Evolutionary conservation across 2,329 filamentous ascomycete species (phyloP).

Genomic region (Apiospora rasikravindrae): DNA sequence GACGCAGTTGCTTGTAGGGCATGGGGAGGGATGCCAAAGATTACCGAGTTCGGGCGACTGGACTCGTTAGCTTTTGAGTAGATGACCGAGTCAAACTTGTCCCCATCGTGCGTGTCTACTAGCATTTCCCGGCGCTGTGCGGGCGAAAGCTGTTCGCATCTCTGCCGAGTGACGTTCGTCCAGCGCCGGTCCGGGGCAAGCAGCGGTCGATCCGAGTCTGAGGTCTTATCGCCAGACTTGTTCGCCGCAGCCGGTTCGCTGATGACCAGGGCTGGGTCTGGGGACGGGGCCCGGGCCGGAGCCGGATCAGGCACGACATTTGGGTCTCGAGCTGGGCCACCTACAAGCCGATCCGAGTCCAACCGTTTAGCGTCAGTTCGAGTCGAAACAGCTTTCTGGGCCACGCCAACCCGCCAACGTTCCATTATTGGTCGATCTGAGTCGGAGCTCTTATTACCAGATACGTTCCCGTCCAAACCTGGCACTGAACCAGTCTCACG

Average conservation of each 20-base stretch:
- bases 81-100: constrained; percentile 44
- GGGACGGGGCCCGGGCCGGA: neutral
- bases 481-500: neutral
- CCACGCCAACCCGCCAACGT: neutral
- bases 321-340: neutral
- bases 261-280: neutral
- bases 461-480: neutral
- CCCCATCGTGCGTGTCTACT: constrained; percentile 33
- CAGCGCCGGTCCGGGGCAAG: neutral
- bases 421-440: constrained; percentile 9
- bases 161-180: constrained; percentile 3
- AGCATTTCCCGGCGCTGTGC: constrained; percentile 28
- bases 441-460: neutral
- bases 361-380: neutral
- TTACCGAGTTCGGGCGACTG: constrained; percentile 32
- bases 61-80: constrained; percentile 42
- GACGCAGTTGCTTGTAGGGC: neutral
- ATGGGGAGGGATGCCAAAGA: neutral
- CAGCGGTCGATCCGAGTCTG: constrained; percentile 7
- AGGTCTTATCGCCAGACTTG: neutral
- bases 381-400: no score
- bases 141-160: constrained; percentile 22
- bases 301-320: neutral
- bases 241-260: neutral
- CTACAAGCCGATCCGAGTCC: neutral